Evolutionary conservation across 495 filamentous ascomycete species (phyloP).

Genomic region (Penicillium steckii): DNA sequence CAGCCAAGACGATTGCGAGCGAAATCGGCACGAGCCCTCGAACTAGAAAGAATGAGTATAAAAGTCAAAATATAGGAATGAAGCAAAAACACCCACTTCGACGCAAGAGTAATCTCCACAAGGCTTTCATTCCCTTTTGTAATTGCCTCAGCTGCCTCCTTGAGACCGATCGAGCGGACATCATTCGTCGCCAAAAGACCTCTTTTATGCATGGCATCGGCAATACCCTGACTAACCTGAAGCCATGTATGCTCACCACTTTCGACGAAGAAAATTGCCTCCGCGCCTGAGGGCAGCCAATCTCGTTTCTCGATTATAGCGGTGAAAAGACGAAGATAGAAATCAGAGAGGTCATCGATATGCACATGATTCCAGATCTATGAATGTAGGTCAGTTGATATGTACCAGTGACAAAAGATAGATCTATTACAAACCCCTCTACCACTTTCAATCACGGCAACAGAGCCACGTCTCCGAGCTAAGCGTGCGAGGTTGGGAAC

Average conservation of each 20-base stretch:
- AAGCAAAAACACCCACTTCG: conserved; percentile 14
- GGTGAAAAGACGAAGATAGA: conserved; percentile 33
- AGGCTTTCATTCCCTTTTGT: conserved; percentile 18
- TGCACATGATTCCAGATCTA: conserved; percentile 49
- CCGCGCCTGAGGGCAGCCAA: conserved; percentile 36
- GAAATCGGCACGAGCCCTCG: conserved; percentile 2
- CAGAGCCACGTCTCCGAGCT: background rate
- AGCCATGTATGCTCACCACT: conserved; percentile 40
- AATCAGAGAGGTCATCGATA: conserved; percentile 40
- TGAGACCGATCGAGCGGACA: conserved; percentile 29
- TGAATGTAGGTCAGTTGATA: conserved; percentile 27
- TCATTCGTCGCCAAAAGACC: conserved; percentile 28
- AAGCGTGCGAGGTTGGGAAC: conserved; percentile 2
- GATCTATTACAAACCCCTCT: background rate
- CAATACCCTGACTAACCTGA: conserved; percentile 35
- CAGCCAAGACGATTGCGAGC: conserved; percentile 1
- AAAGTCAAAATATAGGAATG: background rate
- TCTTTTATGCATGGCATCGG: conserved; percentile 29
- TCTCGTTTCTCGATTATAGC: conserved; percentile 14
- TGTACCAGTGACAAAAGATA: background rate
- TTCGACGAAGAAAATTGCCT: conserved; percentile 45
- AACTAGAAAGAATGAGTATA: background rate
- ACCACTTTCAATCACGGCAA: conserved; percentile 2
- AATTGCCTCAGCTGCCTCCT: conserved; percentile 31
- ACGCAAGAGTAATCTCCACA: conserved; percentile 36